phyloP scores from a whole-genome alignment of 176 grass and related monocot genomes.

The Aegilops sharonensis region DNA sequence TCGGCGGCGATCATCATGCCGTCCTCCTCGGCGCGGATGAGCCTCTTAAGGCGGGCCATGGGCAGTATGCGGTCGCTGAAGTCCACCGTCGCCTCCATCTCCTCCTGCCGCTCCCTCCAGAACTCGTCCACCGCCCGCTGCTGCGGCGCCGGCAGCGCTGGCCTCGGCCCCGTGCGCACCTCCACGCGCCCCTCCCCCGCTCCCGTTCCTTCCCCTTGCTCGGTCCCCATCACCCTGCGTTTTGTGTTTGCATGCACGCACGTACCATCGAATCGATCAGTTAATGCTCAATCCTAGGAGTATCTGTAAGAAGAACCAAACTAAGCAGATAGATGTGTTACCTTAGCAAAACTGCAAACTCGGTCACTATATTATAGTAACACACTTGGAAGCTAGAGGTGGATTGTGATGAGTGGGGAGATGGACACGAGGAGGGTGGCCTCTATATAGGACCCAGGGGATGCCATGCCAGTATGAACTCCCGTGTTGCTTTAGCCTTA shows the following conservation, averaged over 20 bases:
- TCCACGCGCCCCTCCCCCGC: neutral
- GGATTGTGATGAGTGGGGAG: neutral
- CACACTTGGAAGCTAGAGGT: neutral
- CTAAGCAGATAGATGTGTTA: neutral
- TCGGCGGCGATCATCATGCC: neutral
- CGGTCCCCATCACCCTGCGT: neutral
- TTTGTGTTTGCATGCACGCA: neutral
- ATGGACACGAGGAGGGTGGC: neutral
- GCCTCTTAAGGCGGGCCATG: neutral
- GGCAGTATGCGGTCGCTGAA: neutral
- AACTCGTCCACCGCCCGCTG: neutral
- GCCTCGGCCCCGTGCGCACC: conserved; percentile 14
- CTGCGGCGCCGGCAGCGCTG: neutral
- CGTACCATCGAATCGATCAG: neutral
- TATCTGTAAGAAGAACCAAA: neutral
- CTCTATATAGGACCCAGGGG: neutral
- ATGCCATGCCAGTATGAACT: neutral
- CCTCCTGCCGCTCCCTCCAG: neutral
- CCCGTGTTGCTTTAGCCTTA: neutral
- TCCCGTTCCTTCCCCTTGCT: neutral
- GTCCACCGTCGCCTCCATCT: neutral
- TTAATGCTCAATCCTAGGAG: neutral
- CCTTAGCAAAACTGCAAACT: neutral
- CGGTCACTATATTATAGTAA: too few relatives aligned
- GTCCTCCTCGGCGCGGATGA: neutral